Evolutionary conservation across 2,329 filamentous ascomycete species (phyloP), one percentile per base, ranked within the genome.

Genomic region (Pestalotiopsis fici): DNA sequence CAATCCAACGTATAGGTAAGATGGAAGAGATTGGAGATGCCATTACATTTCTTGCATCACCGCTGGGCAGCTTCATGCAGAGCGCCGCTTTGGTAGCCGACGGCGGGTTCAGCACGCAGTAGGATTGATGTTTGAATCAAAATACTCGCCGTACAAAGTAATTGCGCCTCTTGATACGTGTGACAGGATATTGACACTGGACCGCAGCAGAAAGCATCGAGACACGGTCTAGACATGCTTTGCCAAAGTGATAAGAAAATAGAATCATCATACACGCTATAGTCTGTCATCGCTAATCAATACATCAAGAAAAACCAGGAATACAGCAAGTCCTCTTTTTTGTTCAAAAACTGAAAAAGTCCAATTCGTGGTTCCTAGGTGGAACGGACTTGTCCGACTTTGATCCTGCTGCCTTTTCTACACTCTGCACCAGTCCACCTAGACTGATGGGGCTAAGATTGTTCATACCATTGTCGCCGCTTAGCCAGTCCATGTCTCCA

Each of bases 1-100:
- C 86, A 0, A 69, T 87, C 57, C 76, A 79, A 18, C 80, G 86
- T 7, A 73, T 87, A 9, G 60, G 31, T 2, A 43, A 23, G 39
- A 63, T 63, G 60, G 85, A 87, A 27, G 87, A 89, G 74, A 82
- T 89, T 69, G 85, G 83, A 0, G 85, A 89, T 69, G 77, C 80
- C 37, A 83, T 88, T 28, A 77, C 83, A 0, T 86, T 86, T 66
- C 71, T 89, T 67, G 84, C 82, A 21, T 86, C 83, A 37, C 78
- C 82, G 1, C 81, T 86, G 79, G 83, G 83, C 66, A 87, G 85
- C 66, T 88, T 82, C 71, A 84, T 88, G 75, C 81, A 83, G 63
- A 86, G 85, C 0, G 77, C 81, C 18, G 78, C 77, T 4, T 69
- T 87, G 60, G 75, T 86, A 2, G 81, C 82, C 15, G 85, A 87